Percentiles rank a stretch among this genome's conserved stretches.
Conservation (phyloP, 1,284 basidiomycete genomes). For the Sanguinoderma infundibulare region DNA sequence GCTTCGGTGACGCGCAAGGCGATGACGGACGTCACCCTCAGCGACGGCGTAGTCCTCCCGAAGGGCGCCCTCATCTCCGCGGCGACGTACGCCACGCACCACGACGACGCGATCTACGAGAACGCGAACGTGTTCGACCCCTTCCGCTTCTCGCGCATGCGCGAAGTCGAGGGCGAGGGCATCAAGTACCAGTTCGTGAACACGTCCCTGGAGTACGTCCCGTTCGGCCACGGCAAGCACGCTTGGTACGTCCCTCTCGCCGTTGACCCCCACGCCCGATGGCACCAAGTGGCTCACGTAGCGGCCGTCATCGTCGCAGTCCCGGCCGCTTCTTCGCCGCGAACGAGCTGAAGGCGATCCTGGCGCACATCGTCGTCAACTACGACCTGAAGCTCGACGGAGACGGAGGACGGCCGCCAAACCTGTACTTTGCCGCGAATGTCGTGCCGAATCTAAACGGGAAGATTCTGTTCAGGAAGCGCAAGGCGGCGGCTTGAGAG, state of each 20-base stretch:
- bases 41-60: slow-evolving; percentile 47
- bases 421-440: slow-evolving; percentile 11
- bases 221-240: slow-evolving; percentile 36
- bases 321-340: slow-evolving; percentile 30
- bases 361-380: slow-evolving; percentile 24
- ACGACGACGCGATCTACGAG: slow-evolving; percentile 18
- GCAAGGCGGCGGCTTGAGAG: no score
- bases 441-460: slow-evolving; percentile 15
- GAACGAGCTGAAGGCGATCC: no score
- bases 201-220: slow-evolving; percentile 28
- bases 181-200: slow-evolving; percentile 30
- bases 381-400: slow-evolving; percentile 27
- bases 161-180: slow-evolving; percentile 19
- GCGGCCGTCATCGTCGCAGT: no score
- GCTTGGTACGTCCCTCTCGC: no score
- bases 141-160: no score
- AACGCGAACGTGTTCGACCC: slow-evolving; percentile 13
- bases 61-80: slow-evolving; percentile 29
- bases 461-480: slow-evolving; percentile 26
- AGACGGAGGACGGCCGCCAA: slow-evolving; percentile 20
- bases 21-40: slow-evolving; percentile 43
- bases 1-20: slow-evolving; percentile 41
- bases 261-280: no score
- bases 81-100: slow-evolving; percentile 9
- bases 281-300: no score